Percentiles rank a stretch among this genome's conserved stretches.
Evolutionary conservation across 2,329 filamentous ascomycete species (phyloP).

Genomic region (Drechslerella dactyloides): DNA sequence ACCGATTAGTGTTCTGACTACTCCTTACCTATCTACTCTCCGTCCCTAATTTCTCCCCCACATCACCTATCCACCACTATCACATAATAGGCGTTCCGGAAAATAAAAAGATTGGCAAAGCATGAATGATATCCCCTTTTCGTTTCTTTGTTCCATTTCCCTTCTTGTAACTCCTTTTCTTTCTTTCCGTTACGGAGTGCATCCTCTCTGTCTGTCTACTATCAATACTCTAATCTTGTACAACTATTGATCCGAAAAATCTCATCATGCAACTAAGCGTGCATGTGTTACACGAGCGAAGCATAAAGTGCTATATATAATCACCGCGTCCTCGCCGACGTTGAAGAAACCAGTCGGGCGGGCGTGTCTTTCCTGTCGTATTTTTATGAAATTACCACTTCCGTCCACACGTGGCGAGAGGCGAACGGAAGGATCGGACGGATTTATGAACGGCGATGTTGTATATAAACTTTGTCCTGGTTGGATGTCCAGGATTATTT

Average conservation of each 20-base stretch:
- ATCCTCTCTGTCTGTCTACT: neutral
- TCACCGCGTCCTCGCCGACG: too few species aligned
- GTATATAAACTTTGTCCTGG: too few species aligned
- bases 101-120: constrained; percentile 28
- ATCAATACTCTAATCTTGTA: constrained; percentile 1
- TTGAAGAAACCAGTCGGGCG: too few species aligned
- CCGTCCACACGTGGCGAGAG: too few species aligned
- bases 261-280: neutral
- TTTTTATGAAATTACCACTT: too few species aligned
- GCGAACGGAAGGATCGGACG: too few species aligned
- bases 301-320: neutral
- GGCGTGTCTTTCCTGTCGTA: too few species aligned
- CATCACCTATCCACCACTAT: constrained; percentile 11
- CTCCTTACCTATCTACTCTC: neutral
- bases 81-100: constrained; percentile 39
- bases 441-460: too few species aligned
- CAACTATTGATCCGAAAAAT: neutral
- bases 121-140: constrained; percentile 45
- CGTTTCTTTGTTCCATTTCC: constrained; percentile 15
- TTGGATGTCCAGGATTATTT: too few species aligned
- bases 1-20: too few species aligned
- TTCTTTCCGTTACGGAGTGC: neutral
- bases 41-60: neutral
- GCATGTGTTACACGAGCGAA: neutral
- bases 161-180: neutral